Evolutionary conservation across 2,329 filamentous ascomycete genomes (phyloP).

Genomic region (Colletotrichum eremochloae): DNA sequence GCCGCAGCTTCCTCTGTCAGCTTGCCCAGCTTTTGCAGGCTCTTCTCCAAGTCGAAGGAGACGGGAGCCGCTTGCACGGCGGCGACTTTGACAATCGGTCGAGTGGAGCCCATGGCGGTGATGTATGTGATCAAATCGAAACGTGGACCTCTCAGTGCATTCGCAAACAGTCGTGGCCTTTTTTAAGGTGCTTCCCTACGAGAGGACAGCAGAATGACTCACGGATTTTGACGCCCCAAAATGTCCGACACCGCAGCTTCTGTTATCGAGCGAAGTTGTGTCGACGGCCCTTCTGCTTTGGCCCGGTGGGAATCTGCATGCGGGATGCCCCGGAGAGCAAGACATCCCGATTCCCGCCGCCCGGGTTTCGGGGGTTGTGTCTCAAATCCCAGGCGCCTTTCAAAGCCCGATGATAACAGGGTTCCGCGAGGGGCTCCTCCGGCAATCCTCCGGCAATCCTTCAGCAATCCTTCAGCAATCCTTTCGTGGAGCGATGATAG

Average conservation of each 20-base stretch:
- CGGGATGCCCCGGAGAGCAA: conserved; percentile 11
- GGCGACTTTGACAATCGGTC: conserved; percentile 52
- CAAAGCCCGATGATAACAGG: conserved; percentile 37
- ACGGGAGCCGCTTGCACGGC: conserved; percentile 57
- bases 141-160: not conserved
- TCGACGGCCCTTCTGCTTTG: conserved; percentile 3
- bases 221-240: not conserved
- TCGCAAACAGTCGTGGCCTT: conserved; percentile 11
- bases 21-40: conserved; percentile 51
- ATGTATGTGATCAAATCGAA: not conserved
- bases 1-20: conserved; percentile 52
- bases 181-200: conserved; percentile 11
- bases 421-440: not conserved
- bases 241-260: not conserved
- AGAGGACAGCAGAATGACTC: conserved; percentile 4
- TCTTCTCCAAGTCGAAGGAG: conserved; percentile 54
- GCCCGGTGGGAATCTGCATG: not conserved
- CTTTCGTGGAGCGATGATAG: not conserved
- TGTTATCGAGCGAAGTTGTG: not conserved
- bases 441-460: too few species aligned
- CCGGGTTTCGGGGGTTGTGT: conserved; percentile 3
- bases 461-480: not conserved
- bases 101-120: conserved; percentile 23
- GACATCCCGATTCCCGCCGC: not conserved
- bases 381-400: conserved; percentile 44